Conservation (phyloP, 2,329 filamentous ascomycete genomes). For the Microthyrium microscopicum region DNA sequence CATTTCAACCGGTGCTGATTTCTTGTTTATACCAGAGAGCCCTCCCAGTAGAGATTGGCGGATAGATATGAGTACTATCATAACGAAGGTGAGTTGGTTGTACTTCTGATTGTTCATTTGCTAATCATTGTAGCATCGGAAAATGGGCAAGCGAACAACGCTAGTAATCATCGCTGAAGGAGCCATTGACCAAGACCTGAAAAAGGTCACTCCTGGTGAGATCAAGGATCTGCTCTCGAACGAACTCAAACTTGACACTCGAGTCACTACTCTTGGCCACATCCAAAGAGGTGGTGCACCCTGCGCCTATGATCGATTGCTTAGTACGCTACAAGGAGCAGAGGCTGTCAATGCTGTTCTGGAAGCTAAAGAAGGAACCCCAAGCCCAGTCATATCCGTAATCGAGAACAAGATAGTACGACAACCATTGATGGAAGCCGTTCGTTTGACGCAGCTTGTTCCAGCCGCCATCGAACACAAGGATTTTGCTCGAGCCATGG, state of each 20-base stretch:
- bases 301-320: constrained; percentile 85
- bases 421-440: constrained; percentile 76
- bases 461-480: constrained; percentile 65
- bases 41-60: constrained; percentile 79
- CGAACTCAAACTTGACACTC: constrained; percentile 70
- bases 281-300: constrained; percentile 91
- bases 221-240: constrained; percentile 80
- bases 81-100: constrained; percentile 43
- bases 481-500: constrained; percentile 78
- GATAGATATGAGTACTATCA: constrained; percentile 67
- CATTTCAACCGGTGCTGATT: constrained; percentile 88
- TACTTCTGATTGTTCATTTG: not conserved
- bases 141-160: constrained; percentile 84
- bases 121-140: constrained; percentile 47
- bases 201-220: constrained; percentile 63
- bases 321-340: constrained; percentile 82
- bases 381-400: constrained; percentile 89
- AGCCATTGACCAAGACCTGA: constrained; percentile 68
- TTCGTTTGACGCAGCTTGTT: constrained; percentile 71
- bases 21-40: constrained; percentile 91
- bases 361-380: constrained; percentile 73
- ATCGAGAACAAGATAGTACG: constrained; percentile 95
- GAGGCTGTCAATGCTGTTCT: constrained; percentile 87
- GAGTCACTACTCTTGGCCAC: constrained; percentile 88
- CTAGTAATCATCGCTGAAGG: constrained; percentile 97